Conservation (phyloP, 305 asterid species). For the Petunia hybrid region DNA sequence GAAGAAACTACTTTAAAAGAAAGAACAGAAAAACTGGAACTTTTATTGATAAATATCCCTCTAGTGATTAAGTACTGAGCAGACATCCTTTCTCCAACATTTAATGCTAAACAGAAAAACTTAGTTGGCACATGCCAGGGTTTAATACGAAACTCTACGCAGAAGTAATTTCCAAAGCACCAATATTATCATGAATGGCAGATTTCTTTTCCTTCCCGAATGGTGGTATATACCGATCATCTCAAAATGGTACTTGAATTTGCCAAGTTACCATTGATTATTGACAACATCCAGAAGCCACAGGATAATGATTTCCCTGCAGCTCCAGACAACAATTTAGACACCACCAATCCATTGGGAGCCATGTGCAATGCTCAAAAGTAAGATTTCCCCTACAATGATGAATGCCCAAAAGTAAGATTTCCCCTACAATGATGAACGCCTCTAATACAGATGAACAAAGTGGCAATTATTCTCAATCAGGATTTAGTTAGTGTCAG, state of each 20-base stretch:
- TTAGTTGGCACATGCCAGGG: neutral
- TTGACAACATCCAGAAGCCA: constrained; percentile 13
- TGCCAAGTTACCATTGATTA: neutral
- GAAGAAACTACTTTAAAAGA: neutral
- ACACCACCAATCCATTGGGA: neutral
- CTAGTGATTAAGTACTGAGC: neutral
- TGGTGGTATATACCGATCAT: neutral
- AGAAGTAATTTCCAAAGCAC: neutral
- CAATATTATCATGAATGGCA: neutral
- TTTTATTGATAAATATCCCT: neutral
- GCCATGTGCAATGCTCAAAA: constrained; percentile 16
- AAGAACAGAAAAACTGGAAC: neutral
- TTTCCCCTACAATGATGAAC: neutral
- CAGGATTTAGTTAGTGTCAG: neutral
- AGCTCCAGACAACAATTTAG: neutral
- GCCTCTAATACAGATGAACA: neutral
- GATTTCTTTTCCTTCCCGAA: neutral
- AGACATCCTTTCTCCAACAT: neutral
- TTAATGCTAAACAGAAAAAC: neutral
- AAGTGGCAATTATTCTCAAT: neutral
- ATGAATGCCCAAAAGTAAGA: neutral
- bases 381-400: neutral
- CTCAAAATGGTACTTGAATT: constrained; percentile 7
- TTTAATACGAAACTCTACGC: neutral
- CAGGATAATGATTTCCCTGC: neutral